Conservation (phyloP, 2,329 filamentous ascomycete species). For the Sphaerulina vaccinii region DNA sequence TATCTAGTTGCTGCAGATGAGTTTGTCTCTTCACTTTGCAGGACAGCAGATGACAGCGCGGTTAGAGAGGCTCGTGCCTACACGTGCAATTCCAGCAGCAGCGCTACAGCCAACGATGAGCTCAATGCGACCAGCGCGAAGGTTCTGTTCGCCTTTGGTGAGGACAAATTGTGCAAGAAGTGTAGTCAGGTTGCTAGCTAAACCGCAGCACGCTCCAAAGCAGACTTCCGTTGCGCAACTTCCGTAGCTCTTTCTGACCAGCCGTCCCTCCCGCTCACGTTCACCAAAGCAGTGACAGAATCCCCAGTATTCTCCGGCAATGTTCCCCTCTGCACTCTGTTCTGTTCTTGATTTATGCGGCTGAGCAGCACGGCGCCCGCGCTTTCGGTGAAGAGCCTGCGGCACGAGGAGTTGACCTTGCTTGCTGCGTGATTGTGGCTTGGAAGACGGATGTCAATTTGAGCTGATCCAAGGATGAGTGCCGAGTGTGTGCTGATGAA, state of each 20-base stretch:
- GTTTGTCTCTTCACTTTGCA: background rate
- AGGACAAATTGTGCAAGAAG: conserved; percentile 28
- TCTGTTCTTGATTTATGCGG: too few species aligned
- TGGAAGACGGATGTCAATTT: background rate
- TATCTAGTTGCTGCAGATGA: conserved; percentile 25
- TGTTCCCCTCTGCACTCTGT: background rate
- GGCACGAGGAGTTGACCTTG: background rate
- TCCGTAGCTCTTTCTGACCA: conserved; percentile 36
- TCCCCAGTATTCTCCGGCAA: background rate
- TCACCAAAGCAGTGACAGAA: background rate
- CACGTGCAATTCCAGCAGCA: conserved; percentile 2
- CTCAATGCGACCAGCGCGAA: conserved; percentile 9
- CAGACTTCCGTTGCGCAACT: background rate
- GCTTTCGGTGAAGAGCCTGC: background rate
- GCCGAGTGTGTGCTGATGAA: background rate
- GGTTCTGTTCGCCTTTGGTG: conserved; percentile 13
- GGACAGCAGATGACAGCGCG: background rate
- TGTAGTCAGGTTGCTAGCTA: conserved; percentile 51
- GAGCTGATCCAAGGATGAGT: background rate
- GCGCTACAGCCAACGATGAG: background rate
- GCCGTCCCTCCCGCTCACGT: background rate
- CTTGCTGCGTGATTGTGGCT: background rate
- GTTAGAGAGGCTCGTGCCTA: conserved; percentile 8
- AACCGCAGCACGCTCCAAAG: conserved; percentile 10
- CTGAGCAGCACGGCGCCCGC: background rate